Evolutionary conservation across 2,329 filamentous ascomycete genomes (phyloP).

Genomic region (Talaromyces sp.): DNA sequence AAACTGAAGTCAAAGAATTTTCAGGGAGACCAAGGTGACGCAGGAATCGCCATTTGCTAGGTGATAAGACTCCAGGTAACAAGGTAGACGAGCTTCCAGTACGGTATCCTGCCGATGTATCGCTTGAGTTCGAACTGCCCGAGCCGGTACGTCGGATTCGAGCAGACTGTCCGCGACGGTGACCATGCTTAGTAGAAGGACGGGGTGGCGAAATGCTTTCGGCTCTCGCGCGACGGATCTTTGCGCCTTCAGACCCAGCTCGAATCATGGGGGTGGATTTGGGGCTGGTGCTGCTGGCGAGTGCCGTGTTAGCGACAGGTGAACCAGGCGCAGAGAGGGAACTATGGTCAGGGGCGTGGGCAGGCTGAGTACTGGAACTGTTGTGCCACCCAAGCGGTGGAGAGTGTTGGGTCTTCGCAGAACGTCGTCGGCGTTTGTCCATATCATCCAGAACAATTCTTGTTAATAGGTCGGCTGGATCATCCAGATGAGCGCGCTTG

Average conservation of each 20-base stretch:
- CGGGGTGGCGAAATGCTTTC: slow-evolving; percentile 80
- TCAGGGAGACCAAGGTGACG: slow-evolving; percentile 89
- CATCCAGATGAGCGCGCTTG: slow-evolving; percentile 83
- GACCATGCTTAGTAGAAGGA: slow-evolving; percentile 71
- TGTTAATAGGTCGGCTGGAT: slow-evolving; percentile 85
- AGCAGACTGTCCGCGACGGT: slow-evolving; percentile 65
- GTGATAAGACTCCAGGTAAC: slow-evolving; percentile 70
- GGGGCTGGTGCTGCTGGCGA: slow-evolving; percentile 54
- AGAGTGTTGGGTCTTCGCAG: slow-evolving; percentile 81
- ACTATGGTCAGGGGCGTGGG: slow-evolving; percentile 67
- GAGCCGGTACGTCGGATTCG: slow-evolving; percentile 86
- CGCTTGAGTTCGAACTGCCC: slow-evolving; percentile 85
- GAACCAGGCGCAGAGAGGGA: slow-evolving; percentile 72
- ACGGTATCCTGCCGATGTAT: slow-evolving; percentile 53
- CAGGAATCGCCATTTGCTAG: slow-evolving; percentile 92
- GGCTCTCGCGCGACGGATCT: slow-evolving; percentile 50
- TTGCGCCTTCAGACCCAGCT: slow-evolving; percentile 59
- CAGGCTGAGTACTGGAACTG: slow-evolving; percentile 60
- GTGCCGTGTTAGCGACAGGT: slow-evolving; percentile 53
- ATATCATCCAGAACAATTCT: slow-evolving; percentile 96
- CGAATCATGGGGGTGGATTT: slow-evolving; percentile 53
- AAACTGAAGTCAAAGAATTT: slow-evolving; percentile 82
- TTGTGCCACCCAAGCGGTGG: slow-evolving; percentile 69
- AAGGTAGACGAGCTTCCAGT: slow-evolving; percentile 77
- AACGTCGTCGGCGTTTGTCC: slow-evolving; percentile 84